Percentiles rank a stretch among this genome's conserved stretches.
Conservation (phyloP, 2,329 filamentous ascomycete genomes). For the Sphaerulina populicola region DNA sequence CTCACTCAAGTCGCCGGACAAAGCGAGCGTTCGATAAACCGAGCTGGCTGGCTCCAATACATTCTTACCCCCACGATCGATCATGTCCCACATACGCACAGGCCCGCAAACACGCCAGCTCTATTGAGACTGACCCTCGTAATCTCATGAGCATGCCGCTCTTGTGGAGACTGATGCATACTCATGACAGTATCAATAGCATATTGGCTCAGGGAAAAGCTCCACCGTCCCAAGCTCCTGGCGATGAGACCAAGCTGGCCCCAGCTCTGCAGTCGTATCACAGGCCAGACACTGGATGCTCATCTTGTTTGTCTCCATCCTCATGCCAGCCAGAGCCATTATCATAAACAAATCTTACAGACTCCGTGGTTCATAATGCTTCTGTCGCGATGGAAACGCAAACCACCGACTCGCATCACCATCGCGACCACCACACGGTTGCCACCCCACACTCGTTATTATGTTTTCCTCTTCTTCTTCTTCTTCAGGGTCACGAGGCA, state of each 20-base stretch:
- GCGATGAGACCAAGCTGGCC: not conserved
- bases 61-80: not conserved
- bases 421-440: constrained; percentile 18
- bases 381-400: constrained; percentile 25
- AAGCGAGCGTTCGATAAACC: not conserved
- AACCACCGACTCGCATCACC: constrained; percentile 12
- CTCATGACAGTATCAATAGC: not conserved
- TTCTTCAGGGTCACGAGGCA: not conserved
- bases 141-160: not conserved
- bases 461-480: constrained; percentile 4
- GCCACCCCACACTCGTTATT: constrained; percentile 5
- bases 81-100: not conserved
- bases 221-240: constrained; percentile 1
- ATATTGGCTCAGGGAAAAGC: not conserved
- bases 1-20: not conserved
- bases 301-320: constrained; percentile 17
- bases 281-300: not conserved
- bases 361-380: constrained; percentile 20
- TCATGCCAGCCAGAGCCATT: constrained; percentile 19
- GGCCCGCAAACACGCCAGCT: not conserved
- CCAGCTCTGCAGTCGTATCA: not conserved
- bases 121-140: not conserved
- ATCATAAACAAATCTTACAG: constrained; percentile 22
- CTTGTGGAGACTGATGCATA: not conserved
- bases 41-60: not conserved